These are phyloP conservation scores for Saccharum hybrid DNA, from an alignment of 202 grass and related monocot genomes.

Conservation along the genomic window DNA sequence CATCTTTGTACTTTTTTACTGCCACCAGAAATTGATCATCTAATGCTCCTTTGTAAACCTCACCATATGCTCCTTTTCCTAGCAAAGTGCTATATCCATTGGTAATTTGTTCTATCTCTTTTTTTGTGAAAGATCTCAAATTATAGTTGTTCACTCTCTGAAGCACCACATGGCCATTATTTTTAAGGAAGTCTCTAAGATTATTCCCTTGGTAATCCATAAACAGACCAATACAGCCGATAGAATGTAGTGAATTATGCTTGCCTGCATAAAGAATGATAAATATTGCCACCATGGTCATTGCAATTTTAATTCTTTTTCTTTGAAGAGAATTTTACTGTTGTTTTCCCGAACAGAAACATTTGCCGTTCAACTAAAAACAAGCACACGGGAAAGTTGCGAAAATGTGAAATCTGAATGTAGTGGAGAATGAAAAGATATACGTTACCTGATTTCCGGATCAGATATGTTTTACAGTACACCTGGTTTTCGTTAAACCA, in stretches of 20 bases:
- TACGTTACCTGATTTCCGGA: neutral
- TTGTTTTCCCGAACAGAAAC: neutral
- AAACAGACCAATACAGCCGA: neutral
- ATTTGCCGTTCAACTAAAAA: neutral
- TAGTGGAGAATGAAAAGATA: neutral
- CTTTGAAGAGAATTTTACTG: no score
- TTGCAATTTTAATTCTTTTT: no score
- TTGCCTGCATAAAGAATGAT: neutral
- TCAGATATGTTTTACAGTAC: neutral
- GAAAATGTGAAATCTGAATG: neutral
- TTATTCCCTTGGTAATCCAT: conserved; percentile 11
- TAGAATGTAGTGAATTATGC: neutral
- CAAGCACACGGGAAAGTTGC: neutral
- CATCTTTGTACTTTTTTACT: no score
- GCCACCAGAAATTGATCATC: no score
- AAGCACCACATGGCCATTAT: neutral
- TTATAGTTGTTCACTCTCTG: neutral
- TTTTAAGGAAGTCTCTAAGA: conserved; percentile 9
- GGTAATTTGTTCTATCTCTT: conserved; percentile 5
- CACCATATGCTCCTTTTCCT: conserved; percentile 22
- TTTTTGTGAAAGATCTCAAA: conserved; percentile 22
- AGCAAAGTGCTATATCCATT: conserved; percentile 7
- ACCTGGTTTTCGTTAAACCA: no score
- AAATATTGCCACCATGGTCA: no score
- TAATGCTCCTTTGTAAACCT: conserved; percentile 10